Evolutionary conservation across 2,329 filamentous ascomycete genomes (phyloP), one percentile per base, ranked within the genome.

Genomic region (Aspergillus aculeatus): DNA sequence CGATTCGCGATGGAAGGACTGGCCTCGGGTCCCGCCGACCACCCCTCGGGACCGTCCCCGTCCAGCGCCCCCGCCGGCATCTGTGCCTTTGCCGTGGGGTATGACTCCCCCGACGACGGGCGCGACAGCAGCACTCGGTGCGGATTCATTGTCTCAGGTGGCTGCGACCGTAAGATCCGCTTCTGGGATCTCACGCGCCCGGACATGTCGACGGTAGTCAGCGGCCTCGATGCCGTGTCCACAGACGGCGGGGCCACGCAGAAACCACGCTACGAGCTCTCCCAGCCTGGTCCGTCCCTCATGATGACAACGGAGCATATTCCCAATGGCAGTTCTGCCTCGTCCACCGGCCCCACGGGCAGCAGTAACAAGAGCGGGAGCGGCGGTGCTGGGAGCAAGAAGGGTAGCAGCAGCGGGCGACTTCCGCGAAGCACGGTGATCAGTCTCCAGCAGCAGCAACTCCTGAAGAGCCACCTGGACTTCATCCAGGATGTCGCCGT

Each of bases 131-230:
- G 70, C 50, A 84, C 89, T 4, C 88, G 89, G 59, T 88, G 92
- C 68, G 89, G 91, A 0, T 97, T 95, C 72, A 85, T 97, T 50
- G 80, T 99, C 41, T 95, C 92, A 0, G 93, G 89, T 19, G 94
- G 94, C 0, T 90, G 90, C 11, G 95, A 98, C 75, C 91, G 90
- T 77, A 95, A 91, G 75, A 84, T 99, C 19, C 87, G 95, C 10
- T 98, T 96, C 77, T 99, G 95, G 95, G 94, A 99, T 71, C 82
- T 95, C 14, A 82, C 86, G 10, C 87, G 88, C 10, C 83, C 91
- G 10, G 92, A 96, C 70, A 85, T 87, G 60, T 96, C 91, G 47
- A 82, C 84, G 58, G 84, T 97, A 14, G 88, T 96, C 64, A 96
- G 90, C 71, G 94, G 94, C 0, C 80, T 92, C 11, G 85, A 86